Evolutionary conservation across 78 protist genomes (phyloP).

Genomic region (Acrasis kona): DNA sequence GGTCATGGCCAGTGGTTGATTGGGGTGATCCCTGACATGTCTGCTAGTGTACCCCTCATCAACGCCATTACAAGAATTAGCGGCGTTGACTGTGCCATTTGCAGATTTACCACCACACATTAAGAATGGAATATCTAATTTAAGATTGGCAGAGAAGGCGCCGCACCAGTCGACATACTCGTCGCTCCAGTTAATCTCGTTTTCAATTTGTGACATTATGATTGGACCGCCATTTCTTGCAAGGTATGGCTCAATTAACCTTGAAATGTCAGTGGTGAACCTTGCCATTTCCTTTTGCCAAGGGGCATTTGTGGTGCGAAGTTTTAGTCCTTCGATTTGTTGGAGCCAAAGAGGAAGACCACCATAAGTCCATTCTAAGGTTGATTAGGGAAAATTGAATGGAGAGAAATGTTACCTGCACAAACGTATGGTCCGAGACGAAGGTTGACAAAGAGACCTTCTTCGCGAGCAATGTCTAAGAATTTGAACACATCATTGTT

Average conservation of each 20-base stretch:
- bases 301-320: conserved; percentile 11
- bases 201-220: conserved; percentile 36
- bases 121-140: not conserved
- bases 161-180: conserved; percentile 18
- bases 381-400: no score
- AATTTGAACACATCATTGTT: not conserved
- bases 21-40: not conserved
- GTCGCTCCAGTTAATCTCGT: conserved; percentile 37
- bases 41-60: not conserved
- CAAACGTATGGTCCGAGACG: conserved; percentile 59
- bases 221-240: conserved; percentile 40
- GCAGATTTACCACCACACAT: not conserved
- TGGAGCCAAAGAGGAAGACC: conserved; percentile 55
- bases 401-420: no score
- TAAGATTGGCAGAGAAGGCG: not conserved
- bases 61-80: no score
- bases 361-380: conserved; percentile 52
- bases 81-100: no score
- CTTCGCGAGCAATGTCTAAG: not conserved
- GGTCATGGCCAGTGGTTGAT: not conserved
- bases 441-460: conserved; percentile 20
- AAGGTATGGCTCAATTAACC: not conserved
- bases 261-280: not conserved
- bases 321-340: no score
- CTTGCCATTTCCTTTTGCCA: conserved; percentile 26